phyloP scores from a whole-genome alignment of 768 basidiomycete genomes.

The Favolaschia claudopus region DNA sequence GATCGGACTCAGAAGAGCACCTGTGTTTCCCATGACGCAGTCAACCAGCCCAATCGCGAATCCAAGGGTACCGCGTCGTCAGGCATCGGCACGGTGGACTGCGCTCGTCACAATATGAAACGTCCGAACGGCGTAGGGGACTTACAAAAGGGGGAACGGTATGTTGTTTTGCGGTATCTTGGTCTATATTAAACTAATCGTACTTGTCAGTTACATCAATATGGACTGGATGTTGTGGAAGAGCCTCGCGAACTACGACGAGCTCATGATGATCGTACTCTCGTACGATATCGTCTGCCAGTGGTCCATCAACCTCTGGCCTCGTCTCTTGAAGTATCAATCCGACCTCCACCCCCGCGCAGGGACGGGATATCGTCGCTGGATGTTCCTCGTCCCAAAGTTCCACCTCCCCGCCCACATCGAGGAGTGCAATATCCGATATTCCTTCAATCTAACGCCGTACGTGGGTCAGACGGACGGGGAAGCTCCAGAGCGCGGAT shows the following conservation, averaged over 20 bases:
- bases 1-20: slow-evolving; percentile 27
- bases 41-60: not conserved
- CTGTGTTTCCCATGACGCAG: no score
- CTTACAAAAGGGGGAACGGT: slow-evolving; percentile 29
- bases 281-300: slow-evolving; percentile 28
- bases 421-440: slow-evolving; percentile 14
- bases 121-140: slow-evolving; percentile 25
- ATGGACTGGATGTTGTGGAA: not conserved
- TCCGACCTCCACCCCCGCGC: not conserved
- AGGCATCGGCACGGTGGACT: slow-evolving; percentile 12
- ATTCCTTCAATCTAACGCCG: slow-evolving; percentile 27
- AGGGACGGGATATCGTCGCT: not conserved
- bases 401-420: slow-evolving; percentile 26
- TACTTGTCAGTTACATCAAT: no score
- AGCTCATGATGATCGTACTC: slow-evolving; percentile 7
- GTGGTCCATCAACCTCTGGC: slow-evolving; percentile 15
- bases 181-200: no score
- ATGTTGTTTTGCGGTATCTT: not conserved
- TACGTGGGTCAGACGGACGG: no score
- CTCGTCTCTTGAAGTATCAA: not conserved
- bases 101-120: slow-evolving; percentile 14
- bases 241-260: not conserved
- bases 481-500: slow-evolving; percentile 26
- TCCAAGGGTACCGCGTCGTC: not conserved
- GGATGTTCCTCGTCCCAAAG: slow-evolving; percentile 25